Conservation (phyloP, 192 early-diverging fungal species). For the Coemansia sp. region DNA sequence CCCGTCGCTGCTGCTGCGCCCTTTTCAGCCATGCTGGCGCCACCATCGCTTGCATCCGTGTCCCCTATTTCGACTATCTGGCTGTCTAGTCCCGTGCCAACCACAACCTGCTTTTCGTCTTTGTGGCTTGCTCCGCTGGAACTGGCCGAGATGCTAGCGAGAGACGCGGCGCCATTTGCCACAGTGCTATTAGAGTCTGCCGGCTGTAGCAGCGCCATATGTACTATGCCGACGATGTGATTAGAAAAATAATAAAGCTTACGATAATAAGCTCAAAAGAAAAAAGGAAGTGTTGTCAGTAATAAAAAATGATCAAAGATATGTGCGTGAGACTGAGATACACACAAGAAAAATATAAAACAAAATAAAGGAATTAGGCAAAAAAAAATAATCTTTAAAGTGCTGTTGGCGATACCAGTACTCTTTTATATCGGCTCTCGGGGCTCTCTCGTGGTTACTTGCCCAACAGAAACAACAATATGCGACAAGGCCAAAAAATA, state of each 20-base stretch:
- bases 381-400: slow-evolving; percentile 6
- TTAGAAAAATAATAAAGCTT: no score
- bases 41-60: not conserved
- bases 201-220: not conserved
- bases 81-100: not conserved
- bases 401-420: not conserved
- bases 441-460: not conserved
- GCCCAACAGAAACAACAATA: no score
- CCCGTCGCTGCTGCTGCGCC: not conserved
- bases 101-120: not conserved
- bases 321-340: not conserved
- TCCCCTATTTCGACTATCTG: not conserved
- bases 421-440: not conserved
- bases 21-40: not conserved
- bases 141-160: not conserved
- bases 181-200: not conserved
- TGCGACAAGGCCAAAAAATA: no score
- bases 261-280: not conserved
- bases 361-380: no score
- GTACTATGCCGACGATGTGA: no score
- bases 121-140: not conserved
- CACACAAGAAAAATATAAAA: not conserved
- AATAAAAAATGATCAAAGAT: not conserved
- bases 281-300: not conserved
- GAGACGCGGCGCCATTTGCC: not conserved